Conservation (phyloP, 768 basidiomycete genomes). For the Omphalotus guepiniiformis region DNA sequence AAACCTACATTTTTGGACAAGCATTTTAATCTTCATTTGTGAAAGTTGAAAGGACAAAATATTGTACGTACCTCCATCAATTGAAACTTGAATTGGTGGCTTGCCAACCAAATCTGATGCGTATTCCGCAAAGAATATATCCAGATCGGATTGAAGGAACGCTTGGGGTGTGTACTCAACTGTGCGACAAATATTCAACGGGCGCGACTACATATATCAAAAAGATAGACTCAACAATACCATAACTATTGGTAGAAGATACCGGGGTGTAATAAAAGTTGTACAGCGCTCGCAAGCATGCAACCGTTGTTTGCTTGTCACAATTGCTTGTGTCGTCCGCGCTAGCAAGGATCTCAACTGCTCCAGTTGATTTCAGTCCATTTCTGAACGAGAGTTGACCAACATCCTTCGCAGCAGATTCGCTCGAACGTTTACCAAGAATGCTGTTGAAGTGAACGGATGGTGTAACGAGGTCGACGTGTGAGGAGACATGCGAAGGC, state of each 20-base stretch:
- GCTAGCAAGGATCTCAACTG: conserved; percentile 14
- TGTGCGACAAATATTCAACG: conserved; percentile 3
- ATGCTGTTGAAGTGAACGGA: conserved; percentile 37
- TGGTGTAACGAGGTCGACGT: conserved; percentile 41
- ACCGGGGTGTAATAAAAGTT: conserved; percentile 27
- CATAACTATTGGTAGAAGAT: conserved; percentile 32
- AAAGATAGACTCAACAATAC: conserved; percentile 25
- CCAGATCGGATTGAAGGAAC: conserved; percentile 31
- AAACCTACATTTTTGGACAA: conserved; percentile 15
- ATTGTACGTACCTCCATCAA: conserved; percentile 27
- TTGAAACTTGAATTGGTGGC: conserved; percentile 27
- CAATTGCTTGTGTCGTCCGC: conserved; percentile 23
- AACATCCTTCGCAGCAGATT: conserved; percentile 11
- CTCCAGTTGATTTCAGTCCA: conserved; percentile 15
- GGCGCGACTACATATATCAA: not conserved
- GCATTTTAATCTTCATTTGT: too few species aligned
- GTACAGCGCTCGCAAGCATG: conserved; percentile 38
- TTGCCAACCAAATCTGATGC: conserved; percentile 26
- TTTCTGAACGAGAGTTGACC: conserved; percentile 13
- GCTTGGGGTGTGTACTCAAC: conserved; percentile 40
- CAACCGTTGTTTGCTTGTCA: conserved; percentile 32
- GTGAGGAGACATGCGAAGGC: conserved; percentile 30
- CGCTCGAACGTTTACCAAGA: conserved; percentile 7
- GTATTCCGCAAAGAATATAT: conserved; percentile 26
- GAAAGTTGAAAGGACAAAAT: not conserved